Evolutionary conservation across 768 basidiomycete genomes (phyloP), one percentile per base, ranked within the genome.

Genomic region (Kwoniella botswanensis): DNA sequence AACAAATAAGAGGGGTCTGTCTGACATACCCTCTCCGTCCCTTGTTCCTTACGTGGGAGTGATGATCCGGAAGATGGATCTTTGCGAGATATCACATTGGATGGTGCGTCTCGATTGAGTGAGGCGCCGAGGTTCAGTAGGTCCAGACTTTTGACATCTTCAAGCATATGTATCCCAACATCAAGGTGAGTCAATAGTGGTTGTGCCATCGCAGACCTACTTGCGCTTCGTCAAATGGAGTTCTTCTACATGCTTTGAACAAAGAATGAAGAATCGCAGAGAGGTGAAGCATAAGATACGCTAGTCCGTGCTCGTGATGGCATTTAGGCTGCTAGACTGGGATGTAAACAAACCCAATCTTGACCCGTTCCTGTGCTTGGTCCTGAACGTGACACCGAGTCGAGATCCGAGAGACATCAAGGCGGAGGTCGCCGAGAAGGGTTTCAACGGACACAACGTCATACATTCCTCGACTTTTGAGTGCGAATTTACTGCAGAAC

Each of bases 21-120:
- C 35, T 35, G 35, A 35, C 35, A 35, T 15, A 50, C 46, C 46
- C 18, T 18, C 10, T 50, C 46, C 46, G 13, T 50, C 46, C 13
- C 12, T 50, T 10, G 46, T 50, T 13, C 46, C 46, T 50, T 50
- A 50, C 46, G 46, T 50, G 21, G 41, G 35, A 26, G 57, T 58
- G 57, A 58, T 58, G 57, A 58, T 58, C 57, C 57, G 57, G 57
- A 58, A 15, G 15, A 26, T 26, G 12, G 13, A 13, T 50, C 46
- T 50, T 24, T 18, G 26, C 7, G 29, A 58, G 9, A 58, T 58
- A 35, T 35, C 57, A 15, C 57, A 41, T 26, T 12, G 24, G 57
- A 58, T 24, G 57, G 26, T 9, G 17, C 12, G 24, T 58, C 57
- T 18, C 9, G 15, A 18, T 35, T 58, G 6, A 11, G 35, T 35